These are phyloP conservation scores for Daldinia childiae DNA, from an alignment of 495 filamentous ascomycete species.

Conservation along the genomic window DNA sequence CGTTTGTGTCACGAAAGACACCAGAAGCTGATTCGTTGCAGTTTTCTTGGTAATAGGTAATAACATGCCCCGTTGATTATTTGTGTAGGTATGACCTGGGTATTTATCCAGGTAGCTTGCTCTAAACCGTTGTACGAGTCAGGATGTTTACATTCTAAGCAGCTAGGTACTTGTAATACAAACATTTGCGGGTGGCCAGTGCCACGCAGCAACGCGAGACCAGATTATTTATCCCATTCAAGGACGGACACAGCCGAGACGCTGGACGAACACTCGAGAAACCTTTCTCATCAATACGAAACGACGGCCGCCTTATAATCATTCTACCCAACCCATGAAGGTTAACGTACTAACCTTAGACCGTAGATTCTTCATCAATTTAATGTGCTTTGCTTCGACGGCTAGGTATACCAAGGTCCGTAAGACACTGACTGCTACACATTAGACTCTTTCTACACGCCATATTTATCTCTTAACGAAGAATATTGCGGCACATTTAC, in stretches of 20 bases:
- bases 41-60: slow-evolving; percentile 9
- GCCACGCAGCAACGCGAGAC: neutral
- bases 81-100: neutral
- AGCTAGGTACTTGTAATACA: neutral
- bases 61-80: neutral
- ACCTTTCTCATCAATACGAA: neutral
- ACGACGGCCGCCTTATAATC: neutral
- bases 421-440: neutral
- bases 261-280: neutral
- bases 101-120: slow-evolving; percentile 12
- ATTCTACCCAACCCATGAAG: neutral
- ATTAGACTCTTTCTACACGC: no score
- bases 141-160: slow-evolving; percentile 18
- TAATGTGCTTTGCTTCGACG: neutral
- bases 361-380: neutral
- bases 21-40: neutral
- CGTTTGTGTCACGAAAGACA: neutral
- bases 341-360: neutral
- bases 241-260: neutral
- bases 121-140: slow-evolving; percentile 6
- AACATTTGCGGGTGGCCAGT: neutral
- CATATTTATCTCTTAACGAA: no score
- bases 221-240: neutral
- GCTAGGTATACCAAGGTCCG: neutral
- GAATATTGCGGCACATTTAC: no score